Evolutionary conservation across 108 stramenopile species (phyloP).

Genomic region (Skeletonema tropicum): DNA sequence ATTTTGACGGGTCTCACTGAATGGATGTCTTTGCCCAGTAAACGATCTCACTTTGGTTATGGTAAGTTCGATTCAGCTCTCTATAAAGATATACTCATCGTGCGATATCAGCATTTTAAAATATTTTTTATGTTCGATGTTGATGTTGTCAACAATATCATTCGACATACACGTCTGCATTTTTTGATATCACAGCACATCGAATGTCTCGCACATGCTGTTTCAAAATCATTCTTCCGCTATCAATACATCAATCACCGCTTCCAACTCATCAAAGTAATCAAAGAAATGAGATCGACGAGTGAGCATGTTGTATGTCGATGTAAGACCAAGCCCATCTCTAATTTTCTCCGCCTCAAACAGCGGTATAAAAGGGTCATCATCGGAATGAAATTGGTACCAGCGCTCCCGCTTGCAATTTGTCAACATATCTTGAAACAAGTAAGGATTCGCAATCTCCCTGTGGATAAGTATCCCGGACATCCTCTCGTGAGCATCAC

Average conservation of each 20-base stretch:
- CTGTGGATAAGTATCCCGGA: slow-evolving; percentile 77
- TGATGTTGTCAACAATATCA: too few relatives aligned
- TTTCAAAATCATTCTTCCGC: background rate
- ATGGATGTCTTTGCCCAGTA: too few relatives aligned
- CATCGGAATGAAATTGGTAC: slow-evolving; percentile 77
- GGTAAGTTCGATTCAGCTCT: too few relatives aligned
- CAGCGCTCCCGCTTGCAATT: slow-evolving; percentile 52
- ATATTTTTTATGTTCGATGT: too few relatives aligned
- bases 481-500: slow-evolving; percentile 71
- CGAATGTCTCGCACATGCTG: too few relatives aligned
- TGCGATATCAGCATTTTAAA: background rate
- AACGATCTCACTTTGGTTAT: too few relatives aligned
- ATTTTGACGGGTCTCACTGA: background rate
- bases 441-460: slow-evolving; percentile 55
- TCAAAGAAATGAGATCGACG: slow-evolving; percentile 76
- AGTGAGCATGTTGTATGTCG: slow-evolving; percentile 61
- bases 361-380: slow-evolving; percentile 76
- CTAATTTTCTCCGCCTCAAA: slow-evolving; percentile 60
- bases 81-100: too few relatives aligned
- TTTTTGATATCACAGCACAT: too few relatives aligned
- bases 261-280: slow-evolving; percentile 55
- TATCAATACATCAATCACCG: slow-evolving; percentile 18
- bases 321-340: slow-evolving; percentile 59
- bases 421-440: slow-evolving; percentile 59
- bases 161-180: too few relatives aligned